Conservation (phyloP, 176 grass and related monocot species). For the Poa annua region DNA sequence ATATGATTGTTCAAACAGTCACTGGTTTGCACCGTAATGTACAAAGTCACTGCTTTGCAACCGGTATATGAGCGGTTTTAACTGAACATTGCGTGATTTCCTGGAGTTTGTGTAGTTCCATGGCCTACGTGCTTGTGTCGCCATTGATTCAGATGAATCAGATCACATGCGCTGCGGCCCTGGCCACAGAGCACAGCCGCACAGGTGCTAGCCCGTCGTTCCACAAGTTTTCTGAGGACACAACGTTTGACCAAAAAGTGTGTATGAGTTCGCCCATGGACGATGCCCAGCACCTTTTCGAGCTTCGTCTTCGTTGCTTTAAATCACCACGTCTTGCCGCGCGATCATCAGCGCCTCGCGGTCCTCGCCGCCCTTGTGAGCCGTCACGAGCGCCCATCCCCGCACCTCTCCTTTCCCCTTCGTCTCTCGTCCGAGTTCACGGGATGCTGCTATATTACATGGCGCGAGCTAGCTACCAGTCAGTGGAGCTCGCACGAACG, state of each 20-base stretch:
- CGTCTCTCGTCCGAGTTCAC: not conserved
- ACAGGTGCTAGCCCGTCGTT: no score
- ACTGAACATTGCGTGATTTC: no score
- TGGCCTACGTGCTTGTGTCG: not conserved
- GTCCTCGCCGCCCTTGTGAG: constrained; percentile 49
- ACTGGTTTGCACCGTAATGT: no score
- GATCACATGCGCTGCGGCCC: not conserved
- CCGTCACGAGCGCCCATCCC: constrained; percentile 34
- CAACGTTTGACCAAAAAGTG: not conserved
- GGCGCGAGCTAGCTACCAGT: not conserved
- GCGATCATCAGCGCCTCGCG: constrained; percentile 19
- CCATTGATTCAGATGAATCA: not conserved
- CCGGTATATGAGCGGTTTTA: no score
- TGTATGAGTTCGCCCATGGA: not conserved
- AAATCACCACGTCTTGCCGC: not conserved
- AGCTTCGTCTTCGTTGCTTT: constrained; percentile 1
- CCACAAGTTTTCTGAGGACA: not conserved
- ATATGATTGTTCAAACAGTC: no score
- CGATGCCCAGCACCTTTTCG: not conserved
- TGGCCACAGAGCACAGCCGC: no score
- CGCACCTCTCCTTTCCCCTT: constrained; percentile 40
- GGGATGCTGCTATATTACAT: constrained; percentile 29
- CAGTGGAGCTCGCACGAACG: not conserved
- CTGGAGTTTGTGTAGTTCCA: no score
- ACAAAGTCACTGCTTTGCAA: no score